Evolutionary conservation across 306 rosid species (phyloP), one percentile per base, ranked within the genome.

Genomic region (Medicago lupulina): DNA sequence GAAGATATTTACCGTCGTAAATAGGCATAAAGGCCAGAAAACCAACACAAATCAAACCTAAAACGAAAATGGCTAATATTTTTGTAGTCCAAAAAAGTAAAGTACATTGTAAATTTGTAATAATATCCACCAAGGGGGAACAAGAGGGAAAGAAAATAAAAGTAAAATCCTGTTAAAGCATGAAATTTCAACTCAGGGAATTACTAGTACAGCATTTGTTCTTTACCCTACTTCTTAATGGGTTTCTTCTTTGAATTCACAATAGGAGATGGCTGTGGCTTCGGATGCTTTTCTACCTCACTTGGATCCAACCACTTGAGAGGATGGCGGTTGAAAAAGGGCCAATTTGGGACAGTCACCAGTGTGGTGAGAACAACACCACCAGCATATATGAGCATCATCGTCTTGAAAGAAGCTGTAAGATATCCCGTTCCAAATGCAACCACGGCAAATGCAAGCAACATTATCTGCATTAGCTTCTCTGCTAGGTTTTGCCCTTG

Each of bases 401-500:
- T 91, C 79, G 74, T 18, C 85, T 82, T 87, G 78, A 94, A 94
- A 70, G 98, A 94, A 47, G 90, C 88, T 72, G 64, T 49, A 4
- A 85, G 9, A 80, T 89, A 93, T 70, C 97, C 96, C 4, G 81
- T 50, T n/a, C 43, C 75, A 46, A 91, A 91, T n/a, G 95, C 91
- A 78, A 72, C 65, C 80, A 78, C 89, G 2, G 97, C 96, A 74
- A 85, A 92, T 16, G 79, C 86, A 67, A 92, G 71, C 21, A 92
- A 86, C 92, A 95, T 31, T 39, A 89, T 78, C 91, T 90, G 97
- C 98, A 95, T 92, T 88, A 92, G 70, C 84, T 88, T 92, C 90
- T 94, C 97, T 17, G 96, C 95, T 21, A 85, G 70, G 88, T 87
- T 92, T 59, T 94, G 98, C 79, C 98, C 98, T 80, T 88, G 96